Evolutionary conservation across 805 yeast genomes (phyloP), one percentile per base, ranked within the genome.

Genomic region (Saturnispora serradocipensis): DNA sequence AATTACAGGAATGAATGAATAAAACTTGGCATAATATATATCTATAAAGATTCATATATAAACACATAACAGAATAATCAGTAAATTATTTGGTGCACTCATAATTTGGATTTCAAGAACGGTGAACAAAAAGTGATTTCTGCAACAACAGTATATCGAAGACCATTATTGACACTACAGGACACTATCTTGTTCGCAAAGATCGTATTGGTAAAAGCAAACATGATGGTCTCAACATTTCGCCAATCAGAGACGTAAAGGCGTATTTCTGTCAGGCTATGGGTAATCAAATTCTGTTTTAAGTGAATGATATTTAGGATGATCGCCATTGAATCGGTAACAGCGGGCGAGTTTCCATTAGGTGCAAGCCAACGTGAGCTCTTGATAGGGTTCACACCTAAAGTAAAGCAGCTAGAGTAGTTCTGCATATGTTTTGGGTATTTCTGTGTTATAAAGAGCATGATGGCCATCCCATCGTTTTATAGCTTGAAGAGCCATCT

Each of bases 61-160:
- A 22, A 7, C 34, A 38, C 6, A 25, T 25, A 20, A 18, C 22
- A 18, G 10, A 38, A 16, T 38, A 18, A 38, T 16, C n/a, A 35
- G 22, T 18, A 3, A 9, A 10, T 7, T 18, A 3, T 4, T 3
- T 10, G 24, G 6, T 18, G 15, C 11, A 20, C 10, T 57, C 69
- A 49, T 53, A 61, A 43, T 65, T 54, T 51, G 36, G 55, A 25
- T 36, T 25, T 25, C n/a, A 48, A 13, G 22, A 25, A 20, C 22
- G 32, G 2, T 10, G 32, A 34, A 43, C 39, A 24, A n/a, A 40
- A 35, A 13, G 46, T 48, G 11, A 42, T 40, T 16, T 48, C 45
- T 16, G 51, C 47, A 27, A 49, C 39, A 20, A 43, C 51, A 4
- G 36, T 53, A 44, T 27, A 48, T 15, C 43, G 39, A 16, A 48